Percentiles rank a stretch among this genome's conserved stretches.
These are phyloP conservation scores for Evernia prunastri DNA, from an alignment of 495 filamentous ascomycete species.

Conservation along the genomic window DNA sequence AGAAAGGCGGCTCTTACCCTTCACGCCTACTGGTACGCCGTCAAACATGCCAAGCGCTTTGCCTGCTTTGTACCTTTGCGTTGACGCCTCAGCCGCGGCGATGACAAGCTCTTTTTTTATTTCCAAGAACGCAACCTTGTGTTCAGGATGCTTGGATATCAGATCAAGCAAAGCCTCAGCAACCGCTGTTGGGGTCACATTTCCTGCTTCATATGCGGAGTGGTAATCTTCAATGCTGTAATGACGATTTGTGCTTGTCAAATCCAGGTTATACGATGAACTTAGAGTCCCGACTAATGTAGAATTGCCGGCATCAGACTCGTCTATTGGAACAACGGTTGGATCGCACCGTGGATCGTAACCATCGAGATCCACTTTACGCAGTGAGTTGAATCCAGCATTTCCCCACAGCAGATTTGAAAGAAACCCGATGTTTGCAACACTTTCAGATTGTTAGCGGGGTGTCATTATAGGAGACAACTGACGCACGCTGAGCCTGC, in stretches of 20 bases:
- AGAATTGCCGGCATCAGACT: constrained; percentile 26
- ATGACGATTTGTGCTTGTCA: constrained; percentile 25
- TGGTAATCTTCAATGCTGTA: constrained; percentile 73
- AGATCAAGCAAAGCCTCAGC: constrained; percentile 62
- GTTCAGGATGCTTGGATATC: constrained; percentile 55
- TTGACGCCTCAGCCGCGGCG: constrained; percentile 63
- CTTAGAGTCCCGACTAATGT: constrained; percentile 20
- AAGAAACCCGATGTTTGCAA: constrained; percentile 48
- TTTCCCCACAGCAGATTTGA: constrained; percentile 64
- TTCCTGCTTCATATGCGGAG: constrained; percentile 59
- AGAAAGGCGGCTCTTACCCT: constrained; percentile 26
- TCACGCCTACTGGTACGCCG: constrained; percentile 80
- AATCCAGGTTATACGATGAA: constrained; percentile 8
- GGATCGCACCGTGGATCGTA: constrained; percentile 69
- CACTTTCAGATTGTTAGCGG: constrained; percentile 34
- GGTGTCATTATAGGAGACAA: background rate
- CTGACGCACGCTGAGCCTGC: constrained; percentile 44
- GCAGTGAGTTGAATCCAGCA: constrained; percentile 62
- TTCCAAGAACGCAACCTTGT: constrained; percentile 64
- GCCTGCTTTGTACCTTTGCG: constrained; percentile 60
- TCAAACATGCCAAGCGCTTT: constrained; percentile 62
- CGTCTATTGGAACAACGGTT: constrained; percentile 66
- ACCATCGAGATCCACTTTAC: constrained; percentile 50
- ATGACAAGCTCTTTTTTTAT: constrained; percentile 53
- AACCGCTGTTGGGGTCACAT: constrained; percentile 64